Evolutionary conservation across 1,284 basidiomycete species (phyloP).

Genomic region (Irpex sp.): DNA sequence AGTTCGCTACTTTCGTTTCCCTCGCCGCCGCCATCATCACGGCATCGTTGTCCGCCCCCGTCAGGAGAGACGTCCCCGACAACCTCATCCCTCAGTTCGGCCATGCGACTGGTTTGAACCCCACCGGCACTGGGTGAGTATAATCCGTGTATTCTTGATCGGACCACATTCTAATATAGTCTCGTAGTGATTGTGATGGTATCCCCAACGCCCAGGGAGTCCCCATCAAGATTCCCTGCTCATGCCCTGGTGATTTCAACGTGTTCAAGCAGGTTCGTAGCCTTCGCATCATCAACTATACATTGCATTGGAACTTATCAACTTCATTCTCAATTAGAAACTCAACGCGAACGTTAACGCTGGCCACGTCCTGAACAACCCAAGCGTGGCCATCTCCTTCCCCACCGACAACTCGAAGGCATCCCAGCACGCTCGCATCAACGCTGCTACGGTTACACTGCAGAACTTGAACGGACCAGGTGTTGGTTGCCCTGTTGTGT

Average conservation of each 20-base stretch:
- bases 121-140: constrained; percentile 38
- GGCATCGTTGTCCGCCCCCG: constrained; percentile 34
- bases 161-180: background rate
- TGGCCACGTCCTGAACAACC: constrained; percentile 56
- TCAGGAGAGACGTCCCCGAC: constrained; percentile 42
- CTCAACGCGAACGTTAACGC: constrained; percentile 55
- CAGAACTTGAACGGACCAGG: constrained; percentile 35
- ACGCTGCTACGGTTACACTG: constrained; percentile 31
- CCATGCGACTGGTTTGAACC: constrained; percentile 41
- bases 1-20: constrained; percentile 25
- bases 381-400: constrained; percentile 48
- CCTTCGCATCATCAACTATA: too few relatives aligned
- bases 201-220: constrained; percentile 38
- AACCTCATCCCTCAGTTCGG: constrained; percentile 51
- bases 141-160: background rate
- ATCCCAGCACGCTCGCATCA: constrained; percentile 48
- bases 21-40: constrained; percentile 28
- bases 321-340: constrained; percentile 23
- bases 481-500: constrained; percentile 30
- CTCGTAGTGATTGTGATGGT: constrained; percentile 23
- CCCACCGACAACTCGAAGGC: constrained; percentile 50
- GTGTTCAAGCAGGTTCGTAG: constrained; percentile 25
- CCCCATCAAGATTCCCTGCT: constrained; percentile 51
- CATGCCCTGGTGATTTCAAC: constrained; percentile 40
- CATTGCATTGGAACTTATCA: background rate